Percentiles rank a stretch among this genome's conserved stretches.
Conservation (phyloP, 2,329 filamentous ascomycete species). For the Domatiomyces catenatus region DNA sequence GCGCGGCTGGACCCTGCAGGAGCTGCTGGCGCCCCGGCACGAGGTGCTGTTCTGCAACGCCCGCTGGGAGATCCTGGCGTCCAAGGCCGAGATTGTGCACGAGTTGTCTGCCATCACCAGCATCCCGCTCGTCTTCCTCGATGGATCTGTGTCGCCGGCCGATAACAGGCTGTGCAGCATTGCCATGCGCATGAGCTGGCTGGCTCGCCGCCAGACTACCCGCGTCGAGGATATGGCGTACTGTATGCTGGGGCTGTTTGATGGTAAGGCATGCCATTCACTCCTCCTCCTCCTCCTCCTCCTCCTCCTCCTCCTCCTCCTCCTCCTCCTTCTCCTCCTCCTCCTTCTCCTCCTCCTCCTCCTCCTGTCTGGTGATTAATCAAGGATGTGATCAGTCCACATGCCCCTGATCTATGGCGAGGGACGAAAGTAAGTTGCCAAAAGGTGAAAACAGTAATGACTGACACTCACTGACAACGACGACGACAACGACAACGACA, state of each 20-base stretch:
- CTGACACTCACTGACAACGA: no score
- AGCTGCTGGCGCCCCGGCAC: conserved; percentile 11
- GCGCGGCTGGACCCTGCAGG: conserved; percentile 15
- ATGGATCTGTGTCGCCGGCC: neutral
- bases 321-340: neutral
- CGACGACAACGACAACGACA: neutral
- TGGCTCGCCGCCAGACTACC: conserved; percentile 21
- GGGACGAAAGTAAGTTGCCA: conserved; percentile 1
- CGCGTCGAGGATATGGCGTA: conserved; percentile 29
- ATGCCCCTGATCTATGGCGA: conserved; percentile 4
- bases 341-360: neutral
- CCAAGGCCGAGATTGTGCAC: neutral
- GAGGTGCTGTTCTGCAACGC: conserved; percentile 11
- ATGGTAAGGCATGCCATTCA: neutral
- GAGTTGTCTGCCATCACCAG: conserved; percentile 1
- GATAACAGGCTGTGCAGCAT: conserved; percentile 9
- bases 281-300: neutral
- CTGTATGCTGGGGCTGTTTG: conserved; percentile 14
- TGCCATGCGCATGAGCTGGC: conserved; percentile 29
- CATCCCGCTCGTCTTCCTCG: conserved; percentile 1
- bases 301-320: neutral
- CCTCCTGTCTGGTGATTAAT: no score
- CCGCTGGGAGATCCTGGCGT: neutral
- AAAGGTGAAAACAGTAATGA: no score
- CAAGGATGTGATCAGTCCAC: neutral